phyloP scores from a whole-genome alignment of 2,329 filamentous ascomycete genomes.

The Ceratocystis ficicola region DNA sequence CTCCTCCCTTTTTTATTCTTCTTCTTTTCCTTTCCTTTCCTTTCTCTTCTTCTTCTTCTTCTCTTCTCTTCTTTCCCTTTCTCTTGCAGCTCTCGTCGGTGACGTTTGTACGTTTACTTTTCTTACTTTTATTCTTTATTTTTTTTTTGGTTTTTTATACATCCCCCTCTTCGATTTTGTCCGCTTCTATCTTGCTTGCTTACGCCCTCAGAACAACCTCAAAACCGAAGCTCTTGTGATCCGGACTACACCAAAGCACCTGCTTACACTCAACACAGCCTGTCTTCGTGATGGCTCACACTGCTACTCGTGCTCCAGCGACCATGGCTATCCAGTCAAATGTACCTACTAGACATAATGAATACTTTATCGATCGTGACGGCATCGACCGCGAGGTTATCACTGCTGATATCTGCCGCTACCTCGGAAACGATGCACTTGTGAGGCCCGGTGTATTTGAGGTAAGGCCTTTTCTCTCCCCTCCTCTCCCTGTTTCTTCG shows the following conservation, averaged over 20 bases:
- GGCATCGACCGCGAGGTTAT: constrained; percentile 49
- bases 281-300: constrained; percentile 14
- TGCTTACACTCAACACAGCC: neutral
- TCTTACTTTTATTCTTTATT: constrained; percentile 16
- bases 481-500: too few species aligned
- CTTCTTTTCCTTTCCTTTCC: constrained; percentile 13
- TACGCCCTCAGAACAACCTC: neutral
- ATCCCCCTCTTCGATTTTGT: neutral
- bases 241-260: neutral
- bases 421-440: constrained; percentile 69
- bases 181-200: neutral
- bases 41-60: constrained; percentile 15
- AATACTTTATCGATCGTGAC: constrained; percentile 20
- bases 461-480: constrained; percentile 37
- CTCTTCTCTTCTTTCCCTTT: neutral
- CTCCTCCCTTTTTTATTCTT: constrained; percentile 2
- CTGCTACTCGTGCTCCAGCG: constrained; percentile 14
- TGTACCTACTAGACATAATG: constrained; percentile 20
- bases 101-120: constrained; percentile 4
- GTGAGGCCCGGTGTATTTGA: constrained; percentile 63
- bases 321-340: constrained; percentile 14
- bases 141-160: neutral
- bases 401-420: constrained; percentile 72
- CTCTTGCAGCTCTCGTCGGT: neutral
- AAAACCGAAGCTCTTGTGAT: neutral